phyloP scores from a whole-genome alignment of 768 basidiomycete species.

The Hirschioporus abietinus region DNA sequence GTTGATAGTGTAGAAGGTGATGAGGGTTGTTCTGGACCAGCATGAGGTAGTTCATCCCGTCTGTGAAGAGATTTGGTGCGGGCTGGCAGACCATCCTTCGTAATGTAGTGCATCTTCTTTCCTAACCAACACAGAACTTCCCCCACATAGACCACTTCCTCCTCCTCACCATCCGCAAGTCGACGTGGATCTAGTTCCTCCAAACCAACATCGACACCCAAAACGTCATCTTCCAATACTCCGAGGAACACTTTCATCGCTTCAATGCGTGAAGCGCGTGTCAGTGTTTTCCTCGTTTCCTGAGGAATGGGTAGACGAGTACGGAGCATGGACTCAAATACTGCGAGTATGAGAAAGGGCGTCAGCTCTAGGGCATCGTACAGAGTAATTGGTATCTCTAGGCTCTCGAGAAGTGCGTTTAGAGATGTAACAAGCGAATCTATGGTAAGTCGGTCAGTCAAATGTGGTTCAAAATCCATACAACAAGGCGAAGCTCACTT shows the following conservation, averaged over 20 bases:
- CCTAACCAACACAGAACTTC: constrained; percentile 70
- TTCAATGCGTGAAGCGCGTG: constrained; percentile 41
- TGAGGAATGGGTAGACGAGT: constrained; percentile 44
- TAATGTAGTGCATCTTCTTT: constrained; percentile 33
- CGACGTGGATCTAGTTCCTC: constrained; percentile 58
- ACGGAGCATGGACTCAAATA: constrained; percentile 58
- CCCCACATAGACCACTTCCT: constrained; percentile 62
- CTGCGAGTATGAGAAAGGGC: constrained; percentile 63
- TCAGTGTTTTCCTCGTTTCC: constrained; percentile 32
- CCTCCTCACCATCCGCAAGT: constrained; percentile 59
- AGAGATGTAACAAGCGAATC: constrained; percentile 24
- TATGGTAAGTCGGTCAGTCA: background rate
- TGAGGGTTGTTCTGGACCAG: constrained; percentile 5
- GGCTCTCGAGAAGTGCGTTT: constrained; percentile 40
- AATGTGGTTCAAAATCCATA: background rate
- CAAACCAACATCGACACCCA: constrained; percentile 57
- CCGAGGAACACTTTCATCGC: constrained; percentile 74
- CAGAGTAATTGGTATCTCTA: constrained; percentile 42
- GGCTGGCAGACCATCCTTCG: constrained; percentile 11
- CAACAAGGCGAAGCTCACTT: background rate
- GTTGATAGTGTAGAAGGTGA: constrained; percentile 25
- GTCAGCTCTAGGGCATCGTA: constrained; percentile 58
- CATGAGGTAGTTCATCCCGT: constrained; percentile 10
- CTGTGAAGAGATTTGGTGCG: constrained; percentile 12
- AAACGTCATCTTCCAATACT: constrained; percentile 60